These are phyloP conservation scores for Amaranthus hypochondriacus DNA, from an alignment of 148 eudicot species.

Conservation along the genomic window DNA sequence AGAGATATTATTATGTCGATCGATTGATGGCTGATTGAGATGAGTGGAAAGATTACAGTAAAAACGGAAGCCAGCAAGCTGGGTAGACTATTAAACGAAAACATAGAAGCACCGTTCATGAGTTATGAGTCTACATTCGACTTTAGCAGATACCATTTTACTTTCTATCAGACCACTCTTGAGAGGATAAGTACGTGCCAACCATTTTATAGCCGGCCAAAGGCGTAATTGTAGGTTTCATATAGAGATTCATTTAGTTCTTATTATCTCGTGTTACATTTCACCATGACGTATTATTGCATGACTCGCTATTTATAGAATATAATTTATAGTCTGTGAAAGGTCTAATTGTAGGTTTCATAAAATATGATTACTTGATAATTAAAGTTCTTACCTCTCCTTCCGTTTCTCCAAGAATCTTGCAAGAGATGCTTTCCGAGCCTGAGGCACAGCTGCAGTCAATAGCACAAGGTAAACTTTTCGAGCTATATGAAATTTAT, in stretches of 20 bases:
- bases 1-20: too few species aligned
- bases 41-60: too few species aligned
- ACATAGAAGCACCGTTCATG: too few species aligned
- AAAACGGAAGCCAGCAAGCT: too few species aligned
- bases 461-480: not conserved
- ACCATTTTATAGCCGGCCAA: too few species aligned
- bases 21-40: too few species aligned
- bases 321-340: not conserved
- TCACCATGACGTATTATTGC: not conserved
- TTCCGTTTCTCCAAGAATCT: conserved; percentile 67
- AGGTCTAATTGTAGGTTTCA: not conserved
- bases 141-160: too few species aligned
- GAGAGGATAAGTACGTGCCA: too few species aligned
- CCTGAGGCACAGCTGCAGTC: conserved; percentile 64
- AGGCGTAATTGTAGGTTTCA: not conserved
- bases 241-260: not conserved
- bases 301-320: not conserved
- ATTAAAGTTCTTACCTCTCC: conserved; percentile 41
- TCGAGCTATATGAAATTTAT: not conserved
- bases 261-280: not conserved
- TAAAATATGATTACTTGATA: not conserved
- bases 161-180: too few species aligned
- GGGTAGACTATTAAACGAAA: too few species aligned
- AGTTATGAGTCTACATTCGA: too few species aligned
- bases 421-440: conserved; percentile 64